Conservation (phyloP, 768 basidiomycete genomes). For the Amanita subjunquillea region DNA sequence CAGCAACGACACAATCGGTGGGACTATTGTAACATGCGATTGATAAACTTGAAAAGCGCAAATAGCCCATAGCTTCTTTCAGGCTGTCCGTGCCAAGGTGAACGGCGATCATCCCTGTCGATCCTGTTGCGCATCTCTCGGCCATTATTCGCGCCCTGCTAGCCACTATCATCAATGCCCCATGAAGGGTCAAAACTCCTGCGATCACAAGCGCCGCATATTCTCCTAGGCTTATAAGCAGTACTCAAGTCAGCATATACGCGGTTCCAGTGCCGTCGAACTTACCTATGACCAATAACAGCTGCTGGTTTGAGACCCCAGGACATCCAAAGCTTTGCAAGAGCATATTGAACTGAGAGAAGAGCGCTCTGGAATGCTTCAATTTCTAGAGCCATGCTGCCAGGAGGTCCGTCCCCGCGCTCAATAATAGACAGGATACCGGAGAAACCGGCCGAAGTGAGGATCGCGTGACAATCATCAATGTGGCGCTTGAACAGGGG, state of each 20-base stretch:
- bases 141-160: slow-evolving; percentile 48
- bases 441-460: slow-evolving; percentile 37
- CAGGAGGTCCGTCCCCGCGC: slow-evolving; percentile 11
- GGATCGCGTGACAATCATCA: slow-evolving; percentile 45
- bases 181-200: slow-evolving; percentile 43
- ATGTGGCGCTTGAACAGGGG: slow-evolving; percentile 39
- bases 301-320: slow-evolving; percentile 58
- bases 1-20: slow-evolving; percentile 48
- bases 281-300: slow-evolving; percentile 66
- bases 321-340: slow-evolving; percentile 53
- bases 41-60: slow-evolving; percentile 25
- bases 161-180: slow-evolving; percentile 49
- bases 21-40: slow-evolving; percentile 58
- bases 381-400: slow-evolving; percentile 23
- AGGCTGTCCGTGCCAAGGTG: slow-evolving; percentile 25
- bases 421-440: slow-evolving; percentile 38
- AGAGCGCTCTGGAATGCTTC: slow-evolving; percentile 43
- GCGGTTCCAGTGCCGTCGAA: background rate
- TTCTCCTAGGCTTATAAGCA: slow-evolving; percentile 54
- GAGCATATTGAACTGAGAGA: slow-evolving; percentile 52
- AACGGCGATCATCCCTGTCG: slow-evolving; percentile 57
- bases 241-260: background rate
- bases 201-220: slow-evolving; percentile 63
- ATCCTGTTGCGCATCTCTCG: slow-evolving; percentile 28
- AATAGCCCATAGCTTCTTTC: slow-evolving; percentile 22